Percentiles rank a stretch among this genome's conserved stretches.
Conservation (phyloP, 169 alveolate species). For the Theileria annulata region DNA sequence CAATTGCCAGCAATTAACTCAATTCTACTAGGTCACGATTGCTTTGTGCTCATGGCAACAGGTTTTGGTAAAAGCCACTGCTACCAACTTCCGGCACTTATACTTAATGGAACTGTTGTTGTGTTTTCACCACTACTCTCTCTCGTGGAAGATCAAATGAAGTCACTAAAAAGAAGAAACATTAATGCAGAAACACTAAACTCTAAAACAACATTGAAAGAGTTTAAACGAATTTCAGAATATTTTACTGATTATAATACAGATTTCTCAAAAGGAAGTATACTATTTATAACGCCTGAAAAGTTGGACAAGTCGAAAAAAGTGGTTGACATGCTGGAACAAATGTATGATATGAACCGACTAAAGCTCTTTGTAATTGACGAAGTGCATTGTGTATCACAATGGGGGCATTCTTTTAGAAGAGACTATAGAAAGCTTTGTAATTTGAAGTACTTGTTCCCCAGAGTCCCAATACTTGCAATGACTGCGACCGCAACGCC, state of each 20-base stretch:
- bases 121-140: constrained; percentile 95
- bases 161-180: constrained; percentile 81
- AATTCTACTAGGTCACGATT: constrained; percentile 82
- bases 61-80: constrained; percentile 97
- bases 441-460: constrained; percentile 82
- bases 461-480: constrained; percentile 92
- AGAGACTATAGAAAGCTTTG: constrained; percentile 87
- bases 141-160: constrained; percentile 91
- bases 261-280: constrained; percentile 59
- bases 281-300: constrained; percentile 83
- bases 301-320: constrained; percentile 73
- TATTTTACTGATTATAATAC: constrained; percentile 24
- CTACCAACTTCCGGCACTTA: constrained; percentile 91
- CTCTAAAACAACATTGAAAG: constrained; percentile 57
- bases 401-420: constrained; percentile 90
- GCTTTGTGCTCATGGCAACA: constrained; percentile 92
- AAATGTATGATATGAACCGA: constrained; percentile 69
- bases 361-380: constrained; percentile 84
- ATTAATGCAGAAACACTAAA: constrained; percentile 73
- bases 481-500: constrained; percentile 98
- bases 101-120: constrained; percentile 87
- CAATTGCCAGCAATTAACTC: constrained; percentile 91
- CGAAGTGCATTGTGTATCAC: constrained; percentile 90
- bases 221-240: constrained; percentile 47
- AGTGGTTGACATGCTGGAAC: constrained; percentile 62